Base-by-base conservation (phyloP, 176 grass and related monocot genomes). In the Thalia dealbata region DNA sequence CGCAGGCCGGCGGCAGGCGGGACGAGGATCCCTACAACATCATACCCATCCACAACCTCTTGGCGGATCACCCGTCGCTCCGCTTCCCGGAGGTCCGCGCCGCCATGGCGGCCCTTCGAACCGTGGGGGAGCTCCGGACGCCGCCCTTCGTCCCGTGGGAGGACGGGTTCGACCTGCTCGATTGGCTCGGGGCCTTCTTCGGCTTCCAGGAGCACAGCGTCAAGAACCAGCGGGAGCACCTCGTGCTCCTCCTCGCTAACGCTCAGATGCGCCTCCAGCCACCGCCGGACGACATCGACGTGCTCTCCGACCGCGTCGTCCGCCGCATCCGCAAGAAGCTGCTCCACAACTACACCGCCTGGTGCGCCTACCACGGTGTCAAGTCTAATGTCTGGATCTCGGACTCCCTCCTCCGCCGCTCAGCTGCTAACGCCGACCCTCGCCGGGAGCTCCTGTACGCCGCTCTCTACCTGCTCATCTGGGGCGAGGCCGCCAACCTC, bases 401-500 rank as follows among this genome's bases (percentile, higher is more conserved):
- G 10, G 50, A 73, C 8, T 67, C 75, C 55, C 56, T 10, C 73
- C 35, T 48, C 68, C 65, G 18, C 67, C 38, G 74, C 45, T 8
- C 21, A 41, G 66, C 70, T 28, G 56, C 75, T 10, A 89, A 90
- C 61, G 56, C 75, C 14, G 92, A 90, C 61, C 70, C 79, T 27
- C 86, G 87, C 76, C 83, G 76, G 24, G 90, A 90, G 69, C 77
- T 97, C n/a, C 72, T 97, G 7, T 97, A 97, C 54, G 74, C 86
- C 28, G 82, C 89, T 0, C 74, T 97, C 10, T 97, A 97, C 76
- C 89, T 97, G 70, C 89, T 97, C 16, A 84, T 92, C 62, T 97
- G 93, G 93, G 93, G 93, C 3, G 93, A 97, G 82, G 89, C 93
- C 0, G 93, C 93, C 51, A 97, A 97, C 80, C 50, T 97, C 72